These are phyloP conservation scores for Helotiales sp. DNA, from an alignment of 2,329 filamentous ascomycete genomes.

Conservation along the genomic window DNA sequence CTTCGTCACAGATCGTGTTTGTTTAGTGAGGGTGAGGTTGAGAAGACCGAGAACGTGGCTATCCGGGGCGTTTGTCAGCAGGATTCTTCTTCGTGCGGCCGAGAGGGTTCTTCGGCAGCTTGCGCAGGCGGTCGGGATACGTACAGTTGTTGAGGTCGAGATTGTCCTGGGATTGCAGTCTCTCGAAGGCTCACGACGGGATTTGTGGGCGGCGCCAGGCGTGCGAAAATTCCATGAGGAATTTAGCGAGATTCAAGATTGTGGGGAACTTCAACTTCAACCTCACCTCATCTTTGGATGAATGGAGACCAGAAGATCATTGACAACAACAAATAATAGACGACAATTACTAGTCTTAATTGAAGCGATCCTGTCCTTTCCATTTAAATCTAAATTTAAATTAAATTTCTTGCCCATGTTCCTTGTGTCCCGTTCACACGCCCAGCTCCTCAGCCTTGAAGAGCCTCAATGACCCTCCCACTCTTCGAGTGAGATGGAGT, in stretches of 20 bases:
- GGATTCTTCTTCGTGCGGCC: not conserved
- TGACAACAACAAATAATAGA: too few species aligned
- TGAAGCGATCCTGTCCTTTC: too few species aligned
- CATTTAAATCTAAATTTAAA: too few species aligned
- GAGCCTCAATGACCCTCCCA: too few species aligned
- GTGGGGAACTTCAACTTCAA: constrained; percentile 19
- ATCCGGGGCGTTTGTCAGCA: constrained; percentile 13
- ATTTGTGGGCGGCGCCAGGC: constrained; percentile 15
- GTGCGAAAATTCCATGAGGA: constrained; percentile 12
- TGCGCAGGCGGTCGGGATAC: constrained; percentile 9
- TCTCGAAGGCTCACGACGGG: constrained; percentile 12
- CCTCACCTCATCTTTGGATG: constrained; percentile 3
- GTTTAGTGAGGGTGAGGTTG: constrained; percentile 20
- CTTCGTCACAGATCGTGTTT: constrained; percentile 35
- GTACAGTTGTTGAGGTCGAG: constrained; percentile 24
- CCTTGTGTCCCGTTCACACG: too few species aligned
- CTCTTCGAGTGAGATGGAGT: too few species aligned
- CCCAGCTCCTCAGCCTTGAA: too few species aligned
- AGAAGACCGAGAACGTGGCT: constrained; percentile 14
- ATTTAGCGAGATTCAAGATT: constrained; percentile 21
- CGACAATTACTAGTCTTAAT: too few species aligned
- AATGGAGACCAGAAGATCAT: too few species aligned
- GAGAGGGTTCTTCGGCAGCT: constrained; percentile 7
- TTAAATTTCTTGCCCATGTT: too few species aligned
- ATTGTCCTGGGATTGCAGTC: constrained; percentile 19